Conservation (phyloP, 352 stramenopile genomes). For the Pythium aphanidermatum region DNA sequence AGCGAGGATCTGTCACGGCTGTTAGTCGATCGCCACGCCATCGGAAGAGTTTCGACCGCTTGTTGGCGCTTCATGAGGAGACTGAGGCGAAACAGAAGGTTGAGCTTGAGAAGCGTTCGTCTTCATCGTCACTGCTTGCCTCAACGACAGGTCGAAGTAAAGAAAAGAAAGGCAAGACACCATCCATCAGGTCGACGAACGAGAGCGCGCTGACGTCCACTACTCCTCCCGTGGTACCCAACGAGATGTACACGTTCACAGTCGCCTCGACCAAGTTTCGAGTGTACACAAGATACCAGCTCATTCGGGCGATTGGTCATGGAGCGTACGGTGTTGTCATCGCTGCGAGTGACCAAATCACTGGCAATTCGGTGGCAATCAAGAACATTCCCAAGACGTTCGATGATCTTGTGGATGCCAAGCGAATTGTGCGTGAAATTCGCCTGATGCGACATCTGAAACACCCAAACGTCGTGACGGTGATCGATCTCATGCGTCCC, state of each 20-base stretch:
- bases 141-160: no score
- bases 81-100: constrained; percentile 43
- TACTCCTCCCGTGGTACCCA: constrained; percentile 15
- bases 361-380: constrained; percentile 76
- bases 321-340: constrained; percentile 79
- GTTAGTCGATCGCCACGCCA: constrained; percentile 30
- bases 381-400: constrained; percentile 86
- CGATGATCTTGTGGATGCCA: constrained; percentile 77
- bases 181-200: neutral
- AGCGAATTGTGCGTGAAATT: constrained; percentile 82
- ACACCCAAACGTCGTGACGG: constrained; percentile 66
- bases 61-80: constrained; percentile 68
- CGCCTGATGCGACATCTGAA: constrained; percentile 72
- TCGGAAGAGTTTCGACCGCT: constrained; percentile 72
- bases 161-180: no score
- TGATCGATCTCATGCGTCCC: constrained; percentile 72
- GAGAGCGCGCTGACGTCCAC: neutral
- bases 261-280: constrained; percentile 82
- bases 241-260: constrained; percentile 82
- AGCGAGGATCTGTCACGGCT: constrained; percentile 19
- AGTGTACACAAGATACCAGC: constrained; percentile 76
- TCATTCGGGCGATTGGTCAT: constrained; percentile 77
- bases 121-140: constrained; percentile 4
- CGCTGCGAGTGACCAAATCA: constrained; percentile 72
- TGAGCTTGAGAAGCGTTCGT: constrained; percentile 24